Conservation (phyloP, 192 early-diverging fungal genomes). For the Jimgerdemannia lactiflua region DNA sequence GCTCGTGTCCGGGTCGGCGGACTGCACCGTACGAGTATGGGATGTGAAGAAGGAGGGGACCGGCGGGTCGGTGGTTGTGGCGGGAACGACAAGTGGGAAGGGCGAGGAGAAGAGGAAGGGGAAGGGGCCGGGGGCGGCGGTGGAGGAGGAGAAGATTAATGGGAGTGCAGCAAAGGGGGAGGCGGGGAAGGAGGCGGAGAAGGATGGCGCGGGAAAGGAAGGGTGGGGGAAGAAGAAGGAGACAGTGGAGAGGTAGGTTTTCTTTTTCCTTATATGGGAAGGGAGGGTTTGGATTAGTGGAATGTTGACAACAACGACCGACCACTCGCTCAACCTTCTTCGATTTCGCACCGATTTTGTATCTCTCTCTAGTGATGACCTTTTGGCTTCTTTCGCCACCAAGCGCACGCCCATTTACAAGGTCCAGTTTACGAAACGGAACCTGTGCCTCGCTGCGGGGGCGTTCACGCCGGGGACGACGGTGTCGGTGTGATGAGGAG, state of each 20-base stretch:
- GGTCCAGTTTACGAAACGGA: conserved; percentile 80
- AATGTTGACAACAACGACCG: background rate
- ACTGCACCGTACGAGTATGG: conserved; percentile 91
- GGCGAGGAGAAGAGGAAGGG: conserved; percentile 3
- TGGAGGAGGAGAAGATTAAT: conserved; percentile 6
- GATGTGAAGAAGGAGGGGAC: conserved; percentile 63
- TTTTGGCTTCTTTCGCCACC: conserved; percentile 78
- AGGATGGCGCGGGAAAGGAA: conserved; percentile 12
- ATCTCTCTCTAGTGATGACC: conserved; percentile 31
- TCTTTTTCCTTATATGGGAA: background rate
- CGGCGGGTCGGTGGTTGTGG: conserved; percentile 2
- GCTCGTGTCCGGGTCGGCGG: conserved; percentile 82
- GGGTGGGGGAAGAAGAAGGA: conserved; percentile 21
- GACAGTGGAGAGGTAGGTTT: conserved; percentile 27
- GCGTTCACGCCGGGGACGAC: conserved; percentile 47
- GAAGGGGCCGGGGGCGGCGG: background rate
- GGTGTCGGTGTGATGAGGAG: background rate
- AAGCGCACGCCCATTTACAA: conserved; percentile 90
- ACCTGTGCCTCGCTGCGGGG: conserved; percentile 83
- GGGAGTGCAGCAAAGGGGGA: conserved; percentile 9
- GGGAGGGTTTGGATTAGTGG: background rate
- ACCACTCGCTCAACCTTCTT: background rate
- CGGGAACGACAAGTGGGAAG: conserved; percentile 17
- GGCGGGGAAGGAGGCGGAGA: conserved; percentile 3
- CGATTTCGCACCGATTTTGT: background rate